Conservation (phyloP, 768 basidiomycete genomes). For the Lactarius sp. region DNA sequence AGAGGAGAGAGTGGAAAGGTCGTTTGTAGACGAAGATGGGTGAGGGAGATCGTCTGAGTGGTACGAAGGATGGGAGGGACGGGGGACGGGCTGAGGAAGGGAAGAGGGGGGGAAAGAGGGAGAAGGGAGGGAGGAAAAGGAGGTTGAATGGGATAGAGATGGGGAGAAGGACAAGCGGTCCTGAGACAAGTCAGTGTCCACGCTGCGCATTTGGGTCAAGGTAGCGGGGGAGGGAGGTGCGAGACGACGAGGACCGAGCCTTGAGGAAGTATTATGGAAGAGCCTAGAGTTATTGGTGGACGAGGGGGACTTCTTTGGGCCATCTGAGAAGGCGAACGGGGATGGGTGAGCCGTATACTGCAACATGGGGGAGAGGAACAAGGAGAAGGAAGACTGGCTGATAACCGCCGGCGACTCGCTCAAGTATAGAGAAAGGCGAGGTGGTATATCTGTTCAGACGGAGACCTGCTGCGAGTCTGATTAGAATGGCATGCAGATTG, state of each 20-base stretch:
- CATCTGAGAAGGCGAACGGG: slow-evolving; percentile 33
- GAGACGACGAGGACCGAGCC: slow-evolving; percentile 9
- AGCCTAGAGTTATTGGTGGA: slow-evolving; percentile 27
- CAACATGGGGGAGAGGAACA: slow-evolving; percentile 31
- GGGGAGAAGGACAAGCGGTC: slow-evolving; percentile 34
- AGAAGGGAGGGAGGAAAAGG: slow-evolving; percentile 35
- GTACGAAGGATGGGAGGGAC: slow-evolving; percentile 26
- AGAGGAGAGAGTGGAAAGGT: slow-evolving; percentile 21
- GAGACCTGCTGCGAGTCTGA: slow-evolving; percentile 56
- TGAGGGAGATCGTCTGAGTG: slow-evolving; percentile 23
- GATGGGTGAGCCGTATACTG: slow-evolving; percentile 35
- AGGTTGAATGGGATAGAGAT: slow-evolving; percentile 29
- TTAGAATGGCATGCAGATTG: slow-evolving; percentile 27
- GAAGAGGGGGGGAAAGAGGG: slow-evolving; percentile 30
- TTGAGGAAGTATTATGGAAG: slow-evolving; percentile 21
- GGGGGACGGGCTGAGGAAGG: slow-evolving; percentile 28
- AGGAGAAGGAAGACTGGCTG: slow-evolving; percentile 28
- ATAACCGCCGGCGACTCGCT: slow-evolving; percentile 32
- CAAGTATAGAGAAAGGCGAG: slow-evolving; percentile 26
- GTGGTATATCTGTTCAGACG: slow-evolving; percentile 43
- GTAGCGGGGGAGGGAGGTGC: neutral
- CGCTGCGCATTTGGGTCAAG: slow-evolving; percentile 26
- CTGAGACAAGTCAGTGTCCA: slow-evolving; percentile 28
- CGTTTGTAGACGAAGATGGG: slow-evolving; percentile 8
- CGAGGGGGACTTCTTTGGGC: slow-evolving; percentile 30